A percentile compares a stretch with the other conserved stretches of the same genome.
phyloP scores from a whole-genome alignment of 108 stramenopile genomes.

The Parietichytrium sp. region DNA sequence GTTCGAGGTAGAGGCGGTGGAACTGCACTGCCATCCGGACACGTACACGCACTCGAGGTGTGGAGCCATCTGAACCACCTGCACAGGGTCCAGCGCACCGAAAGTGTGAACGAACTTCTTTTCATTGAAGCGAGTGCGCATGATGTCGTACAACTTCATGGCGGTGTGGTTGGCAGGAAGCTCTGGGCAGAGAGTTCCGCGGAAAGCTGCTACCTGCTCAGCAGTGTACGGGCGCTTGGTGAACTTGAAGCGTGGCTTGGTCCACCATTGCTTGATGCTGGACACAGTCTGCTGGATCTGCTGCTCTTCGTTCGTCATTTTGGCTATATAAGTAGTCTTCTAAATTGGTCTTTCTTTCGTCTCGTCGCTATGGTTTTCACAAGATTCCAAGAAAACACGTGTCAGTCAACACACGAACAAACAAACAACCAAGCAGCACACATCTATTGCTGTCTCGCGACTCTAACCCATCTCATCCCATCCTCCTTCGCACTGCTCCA shows the following conservation, averaged over 20 bases:
- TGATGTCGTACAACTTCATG: constrained; percentile 50
- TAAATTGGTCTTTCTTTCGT: no score
- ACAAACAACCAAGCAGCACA: no score
- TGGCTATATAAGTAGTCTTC: background rate
- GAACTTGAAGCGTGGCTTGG: constrained; percentile 46
- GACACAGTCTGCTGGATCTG: constrained; percentile 45
- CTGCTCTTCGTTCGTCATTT: background rate
- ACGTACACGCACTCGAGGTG: constrained; percentile 82
- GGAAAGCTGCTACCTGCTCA: constrained; percentile 52
- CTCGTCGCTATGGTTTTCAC: no score
- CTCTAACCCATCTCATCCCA: no score
- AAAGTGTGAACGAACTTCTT: constrained; percentile 89
- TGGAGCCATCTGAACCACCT: constrained; percentile 89
- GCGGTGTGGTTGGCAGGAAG: constrained; percentile 42
- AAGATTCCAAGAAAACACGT: no score
- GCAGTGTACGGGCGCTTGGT: constrained; percentile 47
- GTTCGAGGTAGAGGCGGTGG: constrained; percentile 84
- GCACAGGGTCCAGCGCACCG: constrained; percentile 92
- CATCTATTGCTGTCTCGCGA: no score
- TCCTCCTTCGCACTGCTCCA: no score
- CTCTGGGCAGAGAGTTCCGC: constrained; percentile 44
- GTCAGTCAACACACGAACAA: no score
- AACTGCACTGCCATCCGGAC: constrained; percentile 78
- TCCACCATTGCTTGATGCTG: constrained; percentile 50
- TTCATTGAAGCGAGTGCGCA: constrained; percentile 40